Evolutionary conservation across 2,329 filamentous ascomycete species (phyloP).

Genomic region (Curvularia hawaiiensis): DNA sequence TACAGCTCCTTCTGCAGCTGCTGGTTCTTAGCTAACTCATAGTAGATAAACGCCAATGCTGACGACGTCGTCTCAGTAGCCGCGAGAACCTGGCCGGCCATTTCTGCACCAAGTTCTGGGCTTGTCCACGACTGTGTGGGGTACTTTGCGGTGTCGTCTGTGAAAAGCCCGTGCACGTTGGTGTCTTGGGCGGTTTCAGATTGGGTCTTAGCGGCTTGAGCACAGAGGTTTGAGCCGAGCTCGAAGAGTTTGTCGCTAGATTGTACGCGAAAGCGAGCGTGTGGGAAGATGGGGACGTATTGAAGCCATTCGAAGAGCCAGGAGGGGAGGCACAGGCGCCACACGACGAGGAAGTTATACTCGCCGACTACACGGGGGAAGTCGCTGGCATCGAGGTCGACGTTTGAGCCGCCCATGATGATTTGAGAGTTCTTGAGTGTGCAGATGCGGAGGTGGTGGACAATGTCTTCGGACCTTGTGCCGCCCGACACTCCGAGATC

Average conservation of each 20-base stretch:
- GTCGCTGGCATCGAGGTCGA: constrained; percentile 18
- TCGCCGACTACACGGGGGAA: constrained; percentile 28
- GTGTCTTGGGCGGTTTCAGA: constrained; percentile 11
- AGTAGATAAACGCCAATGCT: constrained; percentile 28
- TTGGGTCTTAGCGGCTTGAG: constrained; percentile 16
- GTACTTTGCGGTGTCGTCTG: constrained; percentile 22
- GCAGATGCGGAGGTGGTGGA: constrained; percentile 27
- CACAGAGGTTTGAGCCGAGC: constrained; percentile 20
- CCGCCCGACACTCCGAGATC: constrained; percentile 19
- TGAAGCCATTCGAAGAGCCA: constrained; percentile 28
- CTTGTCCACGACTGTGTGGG: constrained; percentile 24
- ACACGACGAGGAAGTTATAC: constrained; percentile 30
- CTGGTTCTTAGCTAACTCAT: constrained; percentile 25
- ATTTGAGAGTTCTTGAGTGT: constrained; percentile 27
- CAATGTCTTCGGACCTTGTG: constrained; percentile 24
- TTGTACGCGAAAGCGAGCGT: constrained; percentile 23
- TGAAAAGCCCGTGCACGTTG: constrained; percentile 23
- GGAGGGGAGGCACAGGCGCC: constrained; percentile 26
- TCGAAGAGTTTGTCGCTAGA: constrained; percentile 29
- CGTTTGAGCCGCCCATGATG: constrained; percentile 26
- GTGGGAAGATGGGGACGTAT: constrained; percentile 18
- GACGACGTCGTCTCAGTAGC: constrained; percentile 29
- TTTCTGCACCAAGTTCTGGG: constrained; percentile 25
- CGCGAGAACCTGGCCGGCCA: constrained; percentile 29
- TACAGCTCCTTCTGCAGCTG: constrained; percentile 20